Evolutionary conservation across 2,329 filamentous ascomycete species (phyloP).

Genomic region (Dactylonectria macrodidyma): DNA sequence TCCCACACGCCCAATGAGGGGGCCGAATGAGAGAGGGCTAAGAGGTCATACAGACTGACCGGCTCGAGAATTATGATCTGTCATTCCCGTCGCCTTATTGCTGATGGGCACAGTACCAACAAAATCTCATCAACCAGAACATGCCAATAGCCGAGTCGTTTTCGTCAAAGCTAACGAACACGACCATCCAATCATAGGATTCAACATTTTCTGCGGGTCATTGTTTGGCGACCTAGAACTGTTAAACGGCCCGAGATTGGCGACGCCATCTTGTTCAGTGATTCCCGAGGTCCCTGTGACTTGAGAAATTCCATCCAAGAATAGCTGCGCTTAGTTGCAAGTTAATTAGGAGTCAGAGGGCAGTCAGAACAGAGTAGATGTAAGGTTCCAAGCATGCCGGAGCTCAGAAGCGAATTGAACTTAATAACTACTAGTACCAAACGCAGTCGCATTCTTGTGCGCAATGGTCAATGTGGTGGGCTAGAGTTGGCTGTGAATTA

Average conservation of each 20-base stretch:
- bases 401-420: too few relatives aligned
- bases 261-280: slow-evolving; percentile 14
- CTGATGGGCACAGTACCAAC: slow-evolving; percentile 8
- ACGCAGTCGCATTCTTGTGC: too few relatives aligned
- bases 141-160: not conserved
- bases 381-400: not conserved
- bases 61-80: slow-evolving; percentile 19
- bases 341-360: not conserved
- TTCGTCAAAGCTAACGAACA: slow-evolving; percentile 6
- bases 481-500: not conserved
- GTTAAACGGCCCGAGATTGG: slow-evolving; percentile 27
- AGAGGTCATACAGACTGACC: slow-evolving; percentile 13
- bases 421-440: not conserved
- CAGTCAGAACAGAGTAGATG: slow-evolving; percentile 17
- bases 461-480: too few relatives aligned
- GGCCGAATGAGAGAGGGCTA: not conserved
- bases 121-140: not conserved
- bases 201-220: slow-evolving; percentile 14
- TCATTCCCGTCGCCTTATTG: slow-evolving; percentile 17
- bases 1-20: slow-evolving; percentile 9
- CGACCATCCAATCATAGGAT: slow-evolving; percentile 15
- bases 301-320: not conserved
- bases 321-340: slow-evolving; percentile 4
- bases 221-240: slow-evolving; percentile 13
- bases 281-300: not conserved